These are phyloP conservation scores for Aspergillus glaucus DNA, from an alignment of 2,329 filamentous ascomycete genomes.

Conservation along the genomic window DNA sequence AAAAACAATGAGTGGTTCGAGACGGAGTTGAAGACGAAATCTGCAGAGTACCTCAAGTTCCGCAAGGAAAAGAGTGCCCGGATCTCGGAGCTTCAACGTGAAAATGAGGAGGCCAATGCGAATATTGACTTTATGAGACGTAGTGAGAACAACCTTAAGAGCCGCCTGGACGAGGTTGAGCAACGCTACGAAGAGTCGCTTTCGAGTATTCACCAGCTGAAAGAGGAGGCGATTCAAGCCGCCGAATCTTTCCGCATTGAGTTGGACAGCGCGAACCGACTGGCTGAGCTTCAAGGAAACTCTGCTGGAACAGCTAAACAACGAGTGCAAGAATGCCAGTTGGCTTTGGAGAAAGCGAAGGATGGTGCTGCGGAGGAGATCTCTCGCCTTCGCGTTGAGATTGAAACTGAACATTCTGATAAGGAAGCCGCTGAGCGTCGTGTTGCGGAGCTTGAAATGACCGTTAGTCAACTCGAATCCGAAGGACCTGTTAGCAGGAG, in stretches of 20 bases:
- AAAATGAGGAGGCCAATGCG: slow-evolving; percentile 76
- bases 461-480: slow-evolving; percentile 55
- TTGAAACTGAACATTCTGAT: slow-evolving; percentile 53
- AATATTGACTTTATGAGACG: slow-evolving; percentile 71
- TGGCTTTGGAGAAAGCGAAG: slow-evolving; percentile 51
- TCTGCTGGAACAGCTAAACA: slow-evolving; percentile 55
- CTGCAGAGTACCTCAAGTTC: slow-evolving; percentile 77
- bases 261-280: slow-evolving; percentile 69
- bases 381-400: slow-evolving; percentile 47
- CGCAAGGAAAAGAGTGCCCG: slow-evolving; percentile 91
- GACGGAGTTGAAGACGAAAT: slow-evolving; percentile 83
- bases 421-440: slow-evolving; percentile 57
- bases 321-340: slow-evolving; percentile 53
- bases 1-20: slow-evolving; percentile 93
- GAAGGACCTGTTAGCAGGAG: slow-evolving; percentile 41
- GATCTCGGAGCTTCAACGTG: slow-evolving; percentile 79
- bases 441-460: slow-evolving; percentile 59
- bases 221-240: slow-evolving; percentile 73
- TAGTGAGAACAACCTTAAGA: slow-evolving; percentile 72
- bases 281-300: slow-evolving; percentile 66
- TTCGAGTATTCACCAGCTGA: slow-evolving; percentile 72
- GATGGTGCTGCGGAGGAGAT: slow-evolving; percentile 58
- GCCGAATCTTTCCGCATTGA: slow-evolving; percentile 84
- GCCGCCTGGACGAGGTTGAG: slow-evolving; percentile 75
- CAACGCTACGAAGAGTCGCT: slow-evolving; percentile 82